phyloP scores from a whole-genome alignment of 805 yeast species.

The Suhomyces pyralidae region DNA sequence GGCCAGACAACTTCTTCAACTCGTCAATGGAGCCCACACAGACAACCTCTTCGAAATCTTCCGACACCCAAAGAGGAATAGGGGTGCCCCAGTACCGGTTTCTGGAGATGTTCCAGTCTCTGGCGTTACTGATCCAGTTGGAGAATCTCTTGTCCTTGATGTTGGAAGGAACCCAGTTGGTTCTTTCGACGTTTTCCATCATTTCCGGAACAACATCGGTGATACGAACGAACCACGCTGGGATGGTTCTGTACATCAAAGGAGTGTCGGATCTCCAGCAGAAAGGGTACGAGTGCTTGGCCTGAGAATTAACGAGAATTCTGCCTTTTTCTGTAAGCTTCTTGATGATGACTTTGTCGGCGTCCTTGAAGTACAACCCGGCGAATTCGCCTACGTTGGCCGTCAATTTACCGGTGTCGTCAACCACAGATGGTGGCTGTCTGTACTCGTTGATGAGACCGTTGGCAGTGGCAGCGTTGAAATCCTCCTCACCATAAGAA shows the following conservation, averaged over 20 bases:
- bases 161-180: conserved; percentile 91
- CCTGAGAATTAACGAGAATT: conserved; percentile 72
- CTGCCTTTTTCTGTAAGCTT: conserved; percentile 74
- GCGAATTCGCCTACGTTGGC: conserved; percentile 66
- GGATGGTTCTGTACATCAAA: conserved; percentile 90
- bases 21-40: conserved; percentile 91
- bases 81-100: conserved; percentile 99
- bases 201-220: conserved; percentile 84
- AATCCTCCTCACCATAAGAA: conserved; percentile 99
- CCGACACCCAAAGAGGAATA: conserved; percentile 95
- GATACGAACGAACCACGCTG: conserved; percentile 97
- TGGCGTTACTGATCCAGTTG: conserved; percentile 97
- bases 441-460: conserved; percentile 71
- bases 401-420: conserved; percentile 87
- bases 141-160: conserved; percentile 94
- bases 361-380: conserved; percentile 91
- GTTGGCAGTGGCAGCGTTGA: conserved; percentile 67
- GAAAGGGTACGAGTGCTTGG: conserved; percentile 96
- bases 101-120: conserved; percentile 99
- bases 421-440: conserved; percentile 90
- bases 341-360: conserved; percentile 88
- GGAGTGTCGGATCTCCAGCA: conserved; percentile 99
- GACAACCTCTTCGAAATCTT: conserved; percentile 87
- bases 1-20: conserved; percentile 81
- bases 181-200: conserved; percentile 77